Conservation (phyloP, 768 basidiomycete genomes). For the Leccinum fibrillosum region DNA sequence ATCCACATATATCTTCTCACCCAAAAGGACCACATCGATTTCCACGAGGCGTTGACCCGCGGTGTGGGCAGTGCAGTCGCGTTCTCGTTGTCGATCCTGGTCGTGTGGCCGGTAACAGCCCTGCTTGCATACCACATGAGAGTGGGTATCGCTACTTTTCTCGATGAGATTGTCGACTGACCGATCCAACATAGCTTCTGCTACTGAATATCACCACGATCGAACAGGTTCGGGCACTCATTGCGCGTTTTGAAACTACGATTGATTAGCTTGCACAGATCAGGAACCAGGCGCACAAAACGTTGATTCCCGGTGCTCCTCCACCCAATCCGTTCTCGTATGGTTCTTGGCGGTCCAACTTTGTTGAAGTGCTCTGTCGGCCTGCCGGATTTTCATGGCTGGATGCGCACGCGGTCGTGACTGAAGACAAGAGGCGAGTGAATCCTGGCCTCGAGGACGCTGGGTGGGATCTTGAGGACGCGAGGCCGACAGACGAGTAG, state of each 20-base stretch:
- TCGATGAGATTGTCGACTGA: not conserved
- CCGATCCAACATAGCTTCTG: slow-evolving; percentile 50
- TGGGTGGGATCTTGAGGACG: slow-evolving; percentile 24
- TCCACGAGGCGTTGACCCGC: slow-evolving; percentile 41
- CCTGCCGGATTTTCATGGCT: slow-evolving; percentile 83
- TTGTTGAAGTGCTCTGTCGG: slow-evolving; percentile 74
- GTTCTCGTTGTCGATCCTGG: slow-evolving; percentile 65
- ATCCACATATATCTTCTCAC: slow-evolving; percentile 75
- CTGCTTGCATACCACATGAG: slow-evolving; percentile 82
- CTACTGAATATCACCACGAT: slow-evolving; percentile 92
- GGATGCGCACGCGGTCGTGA: slow-evolving; percentile 53
- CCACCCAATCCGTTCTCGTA: slow-evolving; percentile 89
- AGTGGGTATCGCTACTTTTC: slow-evolving; percentile 43
- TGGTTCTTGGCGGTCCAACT: slow-evolving; percentile 70
- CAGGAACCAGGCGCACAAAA: slow-evolving; percentile 79
- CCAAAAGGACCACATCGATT: slow-evolving; percentile 45
- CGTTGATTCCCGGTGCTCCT: slow-evolving; percentile 56
- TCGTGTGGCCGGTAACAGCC: slow-evolving; percentile 82
- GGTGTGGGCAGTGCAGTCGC: slow-evolving; percentile 79
- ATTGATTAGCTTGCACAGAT: slow-evolving; percentile 47
- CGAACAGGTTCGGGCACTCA: slow-evolving; percentile 67
- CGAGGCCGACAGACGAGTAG: slow-evolving; percentile 13
- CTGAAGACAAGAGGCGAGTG: slow-evolving; percentile 68
- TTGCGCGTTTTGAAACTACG: slow-evolving; percentile 3
- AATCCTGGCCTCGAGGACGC: slow-evolving; percentile 61